These are phyloP conservation scores for Lagenidium giganteum DNA, from an alignment of 352 stramenopile genomes.

Conservation along the genomic window DNA sequence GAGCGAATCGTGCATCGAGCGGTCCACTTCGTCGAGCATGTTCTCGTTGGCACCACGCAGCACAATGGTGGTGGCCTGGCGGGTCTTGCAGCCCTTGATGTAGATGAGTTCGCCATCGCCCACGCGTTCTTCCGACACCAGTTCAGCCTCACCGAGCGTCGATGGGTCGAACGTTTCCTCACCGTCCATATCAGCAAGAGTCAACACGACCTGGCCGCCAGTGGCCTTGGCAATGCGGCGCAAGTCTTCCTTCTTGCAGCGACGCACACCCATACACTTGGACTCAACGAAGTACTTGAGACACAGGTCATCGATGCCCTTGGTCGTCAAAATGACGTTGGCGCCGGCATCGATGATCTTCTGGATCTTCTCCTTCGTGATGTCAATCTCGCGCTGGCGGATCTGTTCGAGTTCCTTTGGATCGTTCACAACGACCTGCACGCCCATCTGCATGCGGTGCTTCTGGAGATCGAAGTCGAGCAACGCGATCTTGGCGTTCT, in stretches of 20 bases:
- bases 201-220: slow-evolving; percentile 95
- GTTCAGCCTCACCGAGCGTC: slow-evolving; percentile 89
- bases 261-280: slow-evolving; percentile 94
- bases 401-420: slow-evolving; percentile 98
- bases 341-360: slow-evolving; percentile 98
- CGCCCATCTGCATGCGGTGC: slow-evolving; percentile 97
- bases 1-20: slow-evolving; percentile 97
- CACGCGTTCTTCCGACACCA: slow-evolving; percentile 95
- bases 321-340: slow-evolving; percentile 99
- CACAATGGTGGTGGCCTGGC: slow-evolving; percentile 95
- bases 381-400: slow-evolving; percentile 98
- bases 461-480: slow-evolving; percentile 99
- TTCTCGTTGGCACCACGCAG: slow-evolving; percentile 99
- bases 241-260: slow-evolving; percentile 98
- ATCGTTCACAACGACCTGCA: slow-evolving; percentile 90
- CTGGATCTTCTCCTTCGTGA: slow-evolving; percentile 99
- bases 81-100: slow-evolving; percentile 95
- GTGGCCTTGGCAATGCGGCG: slow-evolving; percentile 98
- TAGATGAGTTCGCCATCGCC: slow-evolving; percentile 99
- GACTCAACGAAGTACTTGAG: slow-evolving; percentile 99
- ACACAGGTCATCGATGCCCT: slow-evolving; percentile 99
- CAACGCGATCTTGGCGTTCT: slow-evolving; percentile 94
- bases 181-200: slow-evolving; percentile 98
- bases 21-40: slow-evolving; percentile 99
- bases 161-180: slow-evolving; percentile 95